phyloP scores from a whole-genome alignment of 768 basidiomycete genomes.

The Boletus vermiculosoides region DNA sequence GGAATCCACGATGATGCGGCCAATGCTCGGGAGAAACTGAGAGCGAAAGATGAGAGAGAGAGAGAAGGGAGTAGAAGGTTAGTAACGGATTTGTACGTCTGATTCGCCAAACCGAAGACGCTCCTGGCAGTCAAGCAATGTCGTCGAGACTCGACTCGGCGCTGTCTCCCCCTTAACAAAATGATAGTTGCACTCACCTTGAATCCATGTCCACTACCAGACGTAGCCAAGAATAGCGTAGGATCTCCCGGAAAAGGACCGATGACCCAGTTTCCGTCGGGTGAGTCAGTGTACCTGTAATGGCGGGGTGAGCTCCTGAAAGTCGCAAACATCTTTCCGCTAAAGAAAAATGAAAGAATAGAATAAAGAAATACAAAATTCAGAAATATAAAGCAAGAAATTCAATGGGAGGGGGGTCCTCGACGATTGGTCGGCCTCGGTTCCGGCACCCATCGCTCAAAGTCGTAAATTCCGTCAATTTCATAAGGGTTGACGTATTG shows the following conservation, averaged over 20 bases:
- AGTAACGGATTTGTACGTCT: background rate
- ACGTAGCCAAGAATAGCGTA: conserved; percentile 77
- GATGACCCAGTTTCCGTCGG: conserved; percentile 88
- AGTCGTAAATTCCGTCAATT: background rate
- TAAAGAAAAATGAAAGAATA: background rate
- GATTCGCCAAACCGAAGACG: background rate
- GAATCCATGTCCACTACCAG: conserved; percentile 85
- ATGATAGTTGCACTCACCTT: conserved; percentile 48
- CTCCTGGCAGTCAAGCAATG: background rate
- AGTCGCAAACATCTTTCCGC: background rate
- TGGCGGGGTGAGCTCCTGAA: background rate
- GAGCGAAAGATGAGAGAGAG: background rate
- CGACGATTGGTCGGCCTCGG: background rate
- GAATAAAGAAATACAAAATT: conserved; percentile 4
- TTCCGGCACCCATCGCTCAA: background rate
- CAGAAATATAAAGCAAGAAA: background rate
- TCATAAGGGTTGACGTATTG: background rate
- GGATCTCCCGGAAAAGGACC: conserved; percentile 62
- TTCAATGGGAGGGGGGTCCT: conserved; percentile 10
- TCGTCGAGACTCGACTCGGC: background rate
- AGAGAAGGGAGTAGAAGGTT: too few relatives aligned
- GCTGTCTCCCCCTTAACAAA: background rate
- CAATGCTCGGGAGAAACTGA: conserved; percentile 87
- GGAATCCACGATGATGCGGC: conserved; percentile 69
- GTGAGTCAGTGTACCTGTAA: conserved; percentile 83